Evolutionary conservation across 1,139 yeast genomes (phyloP), one percentile per base, ranked within the genome.

Genomic region (Pichia sp.): DNA sequence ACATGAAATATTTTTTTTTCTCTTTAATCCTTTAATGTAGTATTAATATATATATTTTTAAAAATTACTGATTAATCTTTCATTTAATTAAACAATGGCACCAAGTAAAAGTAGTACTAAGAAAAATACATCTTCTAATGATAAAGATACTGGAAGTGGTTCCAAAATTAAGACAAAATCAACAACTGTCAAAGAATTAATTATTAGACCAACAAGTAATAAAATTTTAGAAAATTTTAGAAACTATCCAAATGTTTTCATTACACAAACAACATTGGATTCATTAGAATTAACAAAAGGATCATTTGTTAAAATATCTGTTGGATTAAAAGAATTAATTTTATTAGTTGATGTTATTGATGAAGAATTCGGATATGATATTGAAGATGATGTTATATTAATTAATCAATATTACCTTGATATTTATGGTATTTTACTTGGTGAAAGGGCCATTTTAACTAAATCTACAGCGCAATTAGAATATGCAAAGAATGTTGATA

Each of bases 401-500:
- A 56, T 87, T 1, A 75, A 88, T 2, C 54, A 66, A 1, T 57
- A 70, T 5, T 63, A 79, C 41, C 67, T 94, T 51, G 63, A 68
- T 2, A 68, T 82, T 27, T 75, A 78, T 1, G 86, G 83, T 8
- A 60, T 85, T 4, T 63, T 85, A 7, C 68, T 85, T 9, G 97
- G 97, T 32, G 96, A 88, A 58, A 68, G 96, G 50, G 67, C 86
- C 1, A 68, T 68, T 28, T 57, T 89, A 0, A 61, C 61, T 7
- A 81, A 74, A 56, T 67, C 70, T 34, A 53, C 64, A 1, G 57
- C 62, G 3, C 83, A 79, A 49, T 88, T 88, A 2, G 53, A 54
- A 7, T 63, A 63, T 52, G 65, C 65, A 0, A 45, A 52, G 1
- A 39, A 34, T 10, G 46, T 62, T 7, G 47, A 40, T 0, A 47